phyloP scores from a whole-genome alignment of 2,329 filamentous ascomycete genomes.

The Aspergillus sergii region DNA sequence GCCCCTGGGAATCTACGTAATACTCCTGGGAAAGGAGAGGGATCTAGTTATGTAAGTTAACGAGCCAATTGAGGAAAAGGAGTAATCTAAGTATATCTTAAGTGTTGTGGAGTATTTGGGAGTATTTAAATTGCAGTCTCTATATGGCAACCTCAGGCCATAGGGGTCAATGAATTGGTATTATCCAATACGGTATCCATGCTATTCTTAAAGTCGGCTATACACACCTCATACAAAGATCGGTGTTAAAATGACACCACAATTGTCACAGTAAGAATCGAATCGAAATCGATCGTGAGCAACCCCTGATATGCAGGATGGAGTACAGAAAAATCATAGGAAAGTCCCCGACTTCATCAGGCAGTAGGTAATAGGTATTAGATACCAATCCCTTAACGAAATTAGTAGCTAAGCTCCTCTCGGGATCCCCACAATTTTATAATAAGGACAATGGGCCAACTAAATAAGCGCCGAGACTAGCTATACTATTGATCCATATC shows the following conservation, averaged over 20 bases:
- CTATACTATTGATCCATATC: not conserved
- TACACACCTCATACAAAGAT: not conserved
- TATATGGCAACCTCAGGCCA: not conserved
- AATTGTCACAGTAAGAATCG: not conserved
- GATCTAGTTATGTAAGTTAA: not conserved
- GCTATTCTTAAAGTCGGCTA: too few relatives aligned
- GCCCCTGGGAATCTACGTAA: not conserved
- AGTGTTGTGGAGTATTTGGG: not conserved
- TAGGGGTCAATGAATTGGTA: not conserved
- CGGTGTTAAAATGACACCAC: not conserved
- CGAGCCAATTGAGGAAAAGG: not conserved
- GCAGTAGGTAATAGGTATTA: not conserved
- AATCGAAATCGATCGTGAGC: not conserved
- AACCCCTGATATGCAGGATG: not conserved
- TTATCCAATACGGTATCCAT: too few relatives aligned
- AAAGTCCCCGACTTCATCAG: not conserved
- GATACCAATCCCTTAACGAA: slow-evolving; percentile 1
- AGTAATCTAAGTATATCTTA: not conserved
- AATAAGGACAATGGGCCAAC: not conserved
- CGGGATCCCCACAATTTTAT: not conserved
- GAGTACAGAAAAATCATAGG: not conserved
- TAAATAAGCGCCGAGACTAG: slow-evolving; percentile 1
- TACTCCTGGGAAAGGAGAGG: not conserved
- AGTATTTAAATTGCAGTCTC: not conserved
- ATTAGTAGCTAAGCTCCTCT: not conserved